Percentiles rank a stretch among this genome's conserved stretches.
Evolutionary conservation across 441 rosid genomes (phyloP).

Genomic region (Raphanus hybrid): DNA sequence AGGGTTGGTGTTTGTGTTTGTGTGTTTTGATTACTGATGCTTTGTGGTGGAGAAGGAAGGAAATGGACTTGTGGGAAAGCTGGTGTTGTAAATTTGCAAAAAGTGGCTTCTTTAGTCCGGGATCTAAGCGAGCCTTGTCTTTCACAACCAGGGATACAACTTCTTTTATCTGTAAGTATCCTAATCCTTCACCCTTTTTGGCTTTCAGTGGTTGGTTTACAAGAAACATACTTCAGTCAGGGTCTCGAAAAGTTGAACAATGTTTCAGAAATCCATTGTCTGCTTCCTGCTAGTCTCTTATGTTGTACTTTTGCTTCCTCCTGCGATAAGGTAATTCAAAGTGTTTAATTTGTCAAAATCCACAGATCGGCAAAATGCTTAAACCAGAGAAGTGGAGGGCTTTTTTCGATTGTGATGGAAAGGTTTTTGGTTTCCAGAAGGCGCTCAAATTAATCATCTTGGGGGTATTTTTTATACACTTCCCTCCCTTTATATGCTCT

Average conservation of each 20-base stretch:
- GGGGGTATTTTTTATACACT: slow-evolving; percentile 53
- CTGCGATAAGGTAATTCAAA: slow-evolving; percentile 23
- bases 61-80: slow-evolving; percentile 74
- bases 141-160: slow-evolving; percentile 75
- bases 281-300: background rate
- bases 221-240: background rate
- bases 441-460: slow-evolving; percentile 76
- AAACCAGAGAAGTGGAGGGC: slow-evolving; percentile 91
- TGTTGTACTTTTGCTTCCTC: slow-evolving; percentile 1
- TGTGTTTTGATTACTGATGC: slow-evolving; percentile 52
- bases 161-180: slow-evolving; percentile 63
- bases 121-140: slow-evolving; percentile 91
- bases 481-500: slow-evolving; percentile 9
- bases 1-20: slow-evolving; percentile 13
- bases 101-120: slow-evolving; percentile 68
- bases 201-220: background rate
- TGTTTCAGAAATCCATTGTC: slow-evolving; percentile 2
- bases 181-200: slow-evolving; percentile 1
- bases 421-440: slow-evolving; percentile 79
- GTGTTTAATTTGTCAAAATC: slow-evolving; percentile 34
- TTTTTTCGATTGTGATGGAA: slow-evolving; percentile 77
- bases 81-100: slow-evolving; percentile 58
- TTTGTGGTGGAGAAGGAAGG: slow-evolving; percentile 55
- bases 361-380: slow-evolving; percentile 83
- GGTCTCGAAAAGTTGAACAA: background rate